Evolutionary conservation across 345 rosid species (phyloP), one percentile per base, ranked within the genome.

Genomic region (Heritiera fomes): DNA sequence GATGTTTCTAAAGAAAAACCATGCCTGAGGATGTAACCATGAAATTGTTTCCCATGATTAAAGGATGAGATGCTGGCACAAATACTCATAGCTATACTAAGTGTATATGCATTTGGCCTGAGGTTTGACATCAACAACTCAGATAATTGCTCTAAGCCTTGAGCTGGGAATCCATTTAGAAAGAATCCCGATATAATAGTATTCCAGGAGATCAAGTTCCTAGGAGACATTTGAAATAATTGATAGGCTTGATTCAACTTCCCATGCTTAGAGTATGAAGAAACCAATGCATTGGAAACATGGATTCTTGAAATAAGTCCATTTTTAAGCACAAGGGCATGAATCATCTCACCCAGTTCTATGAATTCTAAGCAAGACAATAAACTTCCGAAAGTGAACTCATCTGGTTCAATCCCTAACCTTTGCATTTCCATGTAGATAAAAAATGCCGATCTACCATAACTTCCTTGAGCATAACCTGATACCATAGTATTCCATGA

Each of bases 401-500:
- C 90, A 79, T 94, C 97, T 8, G 95, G 92, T 80, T 77, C 41
- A 18, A 89, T 75, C 45, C 90, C 94, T 28, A 47, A 75, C 65
- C 73, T 82, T n/a, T 79, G 86, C 97, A 92, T 92, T 71, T 78
- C 77, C 65, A 78, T 77, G 80, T 82, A 92, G 41, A 88, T 23
- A 18, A 69, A 78, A 71, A 90, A 83, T 9, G 91, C 91, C 43
- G 82, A 84, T 76, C 71, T 67, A 4, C 86, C 78, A 12, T 69
- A 68, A 20, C 84, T 88, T 53, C 82, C 83, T 77, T 83, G 94
- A 80, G 88, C 84, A 82, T 85, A 94, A 78, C 83, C 64, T 4
- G 95, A 91, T 82, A 94, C 82, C 83, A 92, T 87, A 66, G 94
- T 82, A 79, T 92, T 94, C 98, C 98, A 94, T 28, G 95, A 87